Evolutionary conservation across 2,329 filamentous ascomycete species (phyloP).

Genomic region (Teratosphaeria viscida): DNA sequence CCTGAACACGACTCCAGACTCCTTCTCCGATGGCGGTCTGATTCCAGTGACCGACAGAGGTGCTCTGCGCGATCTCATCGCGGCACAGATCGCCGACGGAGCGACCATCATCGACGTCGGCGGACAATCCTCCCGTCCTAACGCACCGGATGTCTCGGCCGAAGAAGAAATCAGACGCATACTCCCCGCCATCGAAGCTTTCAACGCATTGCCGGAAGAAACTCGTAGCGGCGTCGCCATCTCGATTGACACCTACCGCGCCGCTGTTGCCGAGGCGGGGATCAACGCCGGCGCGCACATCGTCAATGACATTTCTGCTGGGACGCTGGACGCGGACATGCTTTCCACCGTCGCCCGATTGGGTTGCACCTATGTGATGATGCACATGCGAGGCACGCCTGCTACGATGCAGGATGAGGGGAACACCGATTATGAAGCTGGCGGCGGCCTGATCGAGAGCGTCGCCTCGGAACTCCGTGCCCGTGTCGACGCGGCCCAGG

Average conservation of each 20-base stretch:
- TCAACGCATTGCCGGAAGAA: constrained; percentile 57
- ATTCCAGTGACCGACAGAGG: constrained; percentile 41
- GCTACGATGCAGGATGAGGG: constrained; percentile 63
- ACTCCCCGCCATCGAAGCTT: constrained; percentile 63
- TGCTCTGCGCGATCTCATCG: constrained; percentile 48
- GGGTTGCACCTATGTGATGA: constrained; percentile 69
- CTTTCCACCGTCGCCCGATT: constrained; percentile 66
- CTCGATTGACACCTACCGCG: constrained; percentile 88
- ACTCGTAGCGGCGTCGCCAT: constrained; percentile 49
- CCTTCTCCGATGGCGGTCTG: constrained; percentile 82
- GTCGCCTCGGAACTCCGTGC: constrained; percentile 58
- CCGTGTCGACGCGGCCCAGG: constrained; percentile 65
- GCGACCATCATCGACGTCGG: constrained; percentile 85
- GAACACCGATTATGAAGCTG: constrained; percentile 45
- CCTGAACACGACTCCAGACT: constrained; percentile 88
- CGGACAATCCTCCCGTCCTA: constrained; percentile 83
- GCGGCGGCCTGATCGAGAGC: constrained; percentile 51
- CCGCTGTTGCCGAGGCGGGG: constrained; percentile 67
- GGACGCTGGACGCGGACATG: constrained; percentile 69
- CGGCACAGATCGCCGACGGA: constrained; percentile 53
- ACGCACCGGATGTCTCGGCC: constrained; percentile 55
- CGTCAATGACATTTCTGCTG: constrained; percentile 88
- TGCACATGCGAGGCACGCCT: constrained; percentile 89
- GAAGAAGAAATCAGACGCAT: constrained; percentile 70
- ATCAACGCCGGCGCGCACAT: constrained; percentile 75